phyloP scores from a whole-genome alignment of 1,284 basidiomycete genomes.

The Cryptococcus jaspeensis region DNA sequence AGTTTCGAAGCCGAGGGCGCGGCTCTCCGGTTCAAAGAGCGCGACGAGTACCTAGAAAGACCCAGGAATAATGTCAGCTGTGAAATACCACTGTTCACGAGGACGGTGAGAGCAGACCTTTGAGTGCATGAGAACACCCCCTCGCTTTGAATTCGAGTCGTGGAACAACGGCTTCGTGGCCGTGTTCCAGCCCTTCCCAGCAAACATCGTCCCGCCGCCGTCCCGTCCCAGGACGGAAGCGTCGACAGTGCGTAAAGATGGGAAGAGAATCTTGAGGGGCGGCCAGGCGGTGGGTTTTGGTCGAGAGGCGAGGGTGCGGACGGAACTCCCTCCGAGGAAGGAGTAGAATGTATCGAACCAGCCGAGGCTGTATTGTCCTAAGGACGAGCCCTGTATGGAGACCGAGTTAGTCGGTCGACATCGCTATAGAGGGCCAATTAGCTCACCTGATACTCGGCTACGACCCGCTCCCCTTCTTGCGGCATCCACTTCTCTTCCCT shows the following conservation, averaged over 20 bases:
- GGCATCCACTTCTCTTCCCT: conserved; percentile 42
- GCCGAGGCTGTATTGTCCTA: conserved; percentile 40
- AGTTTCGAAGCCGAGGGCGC: conserved; percentile 6
- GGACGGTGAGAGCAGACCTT: conserved; percentile 34
- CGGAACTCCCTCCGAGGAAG: conserved; percentile 29
- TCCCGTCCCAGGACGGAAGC: conserved; percentile 27
- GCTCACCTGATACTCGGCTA: conserved; percentile 48
- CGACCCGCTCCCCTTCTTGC: conserved; percentile 29
- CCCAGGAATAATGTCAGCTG: conserved; percentile 4
- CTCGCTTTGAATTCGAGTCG: conserved; percentile 49
- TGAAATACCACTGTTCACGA: neutral
- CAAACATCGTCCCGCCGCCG: conserved; percentile 51
- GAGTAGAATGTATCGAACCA: conserved; percentile 47
- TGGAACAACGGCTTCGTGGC: conserved; percentile 37
- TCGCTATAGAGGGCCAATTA: neutral
- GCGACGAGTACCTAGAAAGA: conserved; percentile 41
- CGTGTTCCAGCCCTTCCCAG: conserved; percentile 33
- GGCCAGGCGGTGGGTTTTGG: conserved; percentile 34
- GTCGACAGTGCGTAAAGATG: conserved; percentile 43
- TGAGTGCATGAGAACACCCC: conserved; percentile 50
- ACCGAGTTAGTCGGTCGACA: neutral
- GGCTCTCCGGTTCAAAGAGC: conserved; percentile 35
- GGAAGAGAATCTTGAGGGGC: conserved; percentile 47
- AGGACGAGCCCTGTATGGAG: conserved; percentile 41
- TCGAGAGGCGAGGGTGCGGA: conserved; percentile 15